A percentile compares a stretch with the other conserved stretches of the same genome.
These are phyloP conservation scores for Epicoccum nigrum DNA, from an alignment of 2,329 filamentous ascomycete genomes.

Conservation along the genomic window DNA sequence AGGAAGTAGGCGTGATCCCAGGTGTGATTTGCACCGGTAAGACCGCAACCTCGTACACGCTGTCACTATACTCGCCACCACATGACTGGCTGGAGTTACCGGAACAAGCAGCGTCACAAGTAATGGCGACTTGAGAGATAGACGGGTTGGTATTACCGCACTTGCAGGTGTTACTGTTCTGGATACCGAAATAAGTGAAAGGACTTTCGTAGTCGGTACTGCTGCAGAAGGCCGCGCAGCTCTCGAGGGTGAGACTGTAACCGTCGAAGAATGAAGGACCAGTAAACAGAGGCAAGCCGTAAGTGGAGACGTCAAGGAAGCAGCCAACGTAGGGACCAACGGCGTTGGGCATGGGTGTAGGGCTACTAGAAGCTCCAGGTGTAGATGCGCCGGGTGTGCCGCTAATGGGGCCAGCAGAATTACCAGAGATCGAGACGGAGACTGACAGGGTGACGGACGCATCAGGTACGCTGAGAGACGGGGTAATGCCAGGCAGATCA, in stretches of 20 bases:
- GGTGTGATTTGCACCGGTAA: background rate
- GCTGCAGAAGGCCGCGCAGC: conserved; percentile 15
- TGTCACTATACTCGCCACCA: conserved; percentile 1
- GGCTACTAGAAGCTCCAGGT: too few relatives aligned
- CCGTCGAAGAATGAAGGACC: background rate
- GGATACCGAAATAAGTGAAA: conserved; percentile 18
- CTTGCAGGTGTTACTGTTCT: conserved; percentile 6
- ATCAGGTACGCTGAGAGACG: background rate
- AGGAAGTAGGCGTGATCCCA: background rate
- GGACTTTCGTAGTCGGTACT: background rate
- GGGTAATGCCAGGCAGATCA: background rate
- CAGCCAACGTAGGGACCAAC: too few relatives aligned
- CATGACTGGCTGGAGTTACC: conserved; percentile 1
- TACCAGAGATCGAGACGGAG: background rate
- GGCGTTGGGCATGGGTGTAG: too few relatives aligned
- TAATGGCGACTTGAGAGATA: background rate
- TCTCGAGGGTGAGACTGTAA: background rate
- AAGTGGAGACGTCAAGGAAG: background rate
- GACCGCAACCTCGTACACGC: background rate
- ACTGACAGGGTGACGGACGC: background rate
- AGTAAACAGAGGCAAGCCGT: background rate
- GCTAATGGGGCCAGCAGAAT: background rate
- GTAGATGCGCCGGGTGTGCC: background rate
- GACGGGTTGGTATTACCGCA: conserved; percentile 7
- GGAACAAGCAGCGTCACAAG: background rate